A percentile compares a stretch with the other conserved stretches of the same genome.
phyloP scores from a whole-genome alignment of 352 stramenopile genomes.

The Globisporangium cystogenes region DNA sequence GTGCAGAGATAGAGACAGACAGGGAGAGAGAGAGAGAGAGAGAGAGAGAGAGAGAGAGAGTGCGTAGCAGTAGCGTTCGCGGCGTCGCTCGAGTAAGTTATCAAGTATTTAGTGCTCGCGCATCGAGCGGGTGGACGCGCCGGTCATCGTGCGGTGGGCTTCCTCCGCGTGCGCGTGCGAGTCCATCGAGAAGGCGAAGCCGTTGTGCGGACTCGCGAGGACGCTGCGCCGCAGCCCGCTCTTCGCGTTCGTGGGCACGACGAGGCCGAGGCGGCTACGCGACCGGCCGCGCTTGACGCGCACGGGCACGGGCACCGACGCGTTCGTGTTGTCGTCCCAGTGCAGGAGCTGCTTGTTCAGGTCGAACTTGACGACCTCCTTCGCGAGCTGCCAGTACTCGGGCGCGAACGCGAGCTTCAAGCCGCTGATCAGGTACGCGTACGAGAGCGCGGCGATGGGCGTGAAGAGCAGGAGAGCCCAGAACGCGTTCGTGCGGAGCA shows the following conservation, averaged over 20 bases:
- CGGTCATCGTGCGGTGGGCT: slow-evolving; percentile 41
- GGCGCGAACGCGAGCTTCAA: slow-evolving; percentile 56
- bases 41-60: background rate
- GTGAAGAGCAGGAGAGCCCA: slow-evolving; percentile 58
- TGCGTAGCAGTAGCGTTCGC: background rate
- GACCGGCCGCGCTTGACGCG: slow-evolving; percentile 8
- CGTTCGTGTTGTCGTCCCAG: slow-evolving; percentile 63
- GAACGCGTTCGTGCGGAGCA: slow-evolving; percentile 41
- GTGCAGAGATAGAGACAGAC: background rate
- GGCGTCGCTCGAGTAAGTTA: too few species aligned
- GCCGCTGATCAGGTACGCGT: slow-evolving; percentile 43
- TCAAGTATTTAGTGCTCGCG: background rate
- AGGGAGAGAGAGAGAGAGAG: background rate
- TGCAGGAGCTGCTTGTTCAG: slow-evolving; percentile 44
- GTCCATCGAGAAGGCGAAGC: slow-evolving; percentile 74
- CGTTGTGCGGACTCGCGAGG: slow-evolving; percentile 33
- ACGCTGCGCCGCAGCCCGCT: slow-evolving; percentile 9
- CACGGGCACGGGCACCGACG: slow-evolving; percentile 40
- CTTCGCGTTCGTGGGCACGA: slow-evolving; percentile 32
- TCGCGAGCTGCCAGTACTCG: slow-evolving; percentile 77
- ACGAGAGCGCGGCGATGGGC: slow-evolving; percentile 43
- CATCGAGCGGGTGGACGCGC: slow-evolving; percentile 21
- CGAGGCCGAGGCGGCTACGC: slow-evolving; percentile 19
- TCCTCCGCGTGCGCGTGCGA: slow-evolving; percentile 45
- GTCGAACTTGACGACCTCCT: slow-evolving; percentile 68